Conservation (phyloP, 257 asterid genomes). For the Nicotiana otophora region DNA sequence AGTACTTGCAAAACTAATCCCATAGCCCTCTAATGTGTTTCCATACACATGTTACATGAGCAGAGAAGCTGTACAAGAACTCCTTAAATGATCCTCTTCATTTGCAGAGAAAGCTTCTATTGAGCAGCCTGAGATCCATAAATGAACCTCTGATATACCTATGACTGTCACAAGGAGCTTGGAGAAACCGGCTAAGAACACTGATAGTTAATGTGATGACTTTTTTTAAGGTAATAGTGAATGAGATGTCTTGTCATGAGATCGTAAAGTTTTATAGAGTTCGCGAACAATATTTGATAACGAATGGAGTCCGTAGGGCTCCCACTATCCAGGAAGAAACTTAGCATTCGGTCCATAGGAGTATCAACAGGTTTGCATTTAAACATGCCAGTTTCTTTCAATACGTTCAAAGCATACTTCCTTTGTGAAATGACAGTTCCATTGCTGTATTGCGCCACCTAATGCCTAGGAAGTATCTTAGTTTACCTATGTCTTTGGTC, state of each 20-base stretch:
- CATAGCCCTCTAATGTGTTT: too few relatives aligned
- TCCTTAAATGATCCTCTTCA: too few relatives aligned
- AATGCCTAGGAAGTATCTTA: not conserved
- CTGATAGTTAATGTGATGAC: too few relatives aligned
- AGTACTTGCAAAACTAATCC: too few relatives aligned
- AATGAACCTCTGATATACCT: not conserved
- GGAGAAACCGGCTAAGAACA: too few relatives aligned
- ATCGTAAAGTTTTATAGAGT: constrained; percentile 7
- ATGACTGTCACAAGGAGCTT: not conserved
- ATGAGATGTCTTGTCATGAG: not conserved
- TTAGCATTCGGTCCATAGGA: constrained; percentile 4
- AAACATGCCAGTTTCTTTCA: not conserved
- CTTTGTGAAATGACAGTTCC: not conserved
- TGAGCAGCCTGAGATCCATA: not conserved
- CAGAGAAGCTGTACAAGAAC: too few relatives aligned
- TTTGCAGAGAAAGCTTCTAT: too few relatives aligned
- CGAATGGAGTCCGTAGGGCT: not conserved
- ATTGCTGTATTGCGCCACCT: not conserved
- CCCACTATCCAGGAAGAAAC: not conserved
- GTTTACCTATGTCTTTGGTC: not conserved
- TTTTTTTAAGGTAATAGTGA: not conserved
- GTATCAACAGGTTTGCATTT: constrained; percentile 2
- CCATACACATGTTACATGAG: too few relatives aligned
- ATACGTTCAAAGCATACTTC: constrained; percentile 5
- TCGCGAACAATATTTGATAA: not conserved